Evolutionary conservation across 345 rosid genomes (phyloP), one percentile per base, ranked within the genome.

Genomic region (Murraya koenigii): DNA sequence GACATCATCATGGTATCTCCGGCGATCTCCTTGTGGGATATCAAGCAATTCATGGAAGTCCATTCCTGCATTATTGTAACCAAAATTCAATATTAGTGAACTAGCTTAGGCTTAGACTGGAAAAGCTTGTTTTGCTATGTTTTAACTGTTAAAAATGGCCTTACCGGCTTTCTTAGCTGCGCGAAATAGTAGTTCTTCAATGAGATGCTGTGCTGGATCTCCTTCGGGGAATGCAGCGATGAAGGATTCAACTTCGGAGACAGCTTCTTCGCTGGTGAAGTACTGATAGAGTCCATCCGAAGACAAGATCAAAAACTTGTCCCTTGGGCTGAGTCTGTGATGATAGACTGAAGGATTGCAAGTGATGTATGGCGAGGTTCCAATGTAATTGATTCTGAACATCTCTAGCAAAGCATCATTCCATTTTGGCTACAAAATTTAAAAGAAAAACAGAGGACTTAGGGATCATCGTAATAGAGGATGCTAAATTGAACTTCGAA

Each of bases 91-190:
- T 7, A 17, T 28, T 44, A 62, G 58, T 61, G 52, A 15, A 26
- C 33, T 26, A 22, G 8, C 47, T 26, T 8, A 4, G 19, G 39
- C 8, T 69, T 25, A 30, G 6, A 9, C 1, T 60, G 13, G 47
- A 11, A 59, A 7, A 59, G 5, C n/a, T 19, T 55, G 10, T 26
- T 54, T 6, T 22, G 7, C 56, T 17, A 15, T n/a, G 10, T 19
- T 33, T 47, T 30, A 33, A 8, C 9, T 7, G 6, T 23, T 3
- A 44, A 39, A 14, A 0, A 6, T 32, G 20, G 19, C 32, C 82
- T 83, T 85, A 94, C 98, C 97, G 8, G 93, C 93, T 90, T 92
- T 92, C 78, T 86, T 92, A 2, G 99, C 99, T 20, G 99, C 99
- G 9, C 97, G 91, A 73, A 89, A 89, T 39, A 96, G 88, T 8